Evolutionary conservation across 345 rosid genomes (phyloP).

Genomic region (Eucalyptus lansdowneana): DNA sequence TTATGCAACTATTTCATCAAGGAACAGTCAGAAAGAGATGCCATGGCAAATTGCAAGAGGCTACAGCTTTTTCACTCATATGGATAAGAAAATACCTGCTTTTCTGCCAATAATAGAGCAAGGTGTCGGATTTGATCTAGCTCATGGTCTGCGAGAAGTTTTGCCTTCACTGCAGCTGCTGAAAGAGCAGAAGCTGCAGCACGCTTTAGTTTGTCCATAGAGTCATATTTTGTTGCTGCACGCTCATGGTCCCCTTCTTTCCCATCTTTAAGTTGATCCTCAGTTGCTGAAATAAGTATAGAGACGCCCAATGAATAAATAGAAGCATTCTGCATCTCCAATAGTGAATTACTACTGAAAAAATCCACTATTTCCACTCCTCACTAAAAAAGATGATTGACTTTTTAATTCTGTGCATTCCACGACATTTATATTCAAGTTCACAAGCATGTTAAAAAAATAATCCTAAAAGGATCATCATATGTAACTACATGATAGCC

Average conservation of each 20-base stretch:
- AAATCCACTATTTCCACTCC: background rate
- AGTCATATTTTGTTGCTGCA: conserved; percentile 33
- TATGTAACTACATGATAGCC: background rate
- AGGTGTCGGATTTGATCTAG: conserved; percentile 80
- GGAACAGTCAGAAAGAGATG: background rate
- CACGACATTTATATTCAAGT: background rate
- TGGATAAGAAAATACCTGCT: conserved; percentile 42
- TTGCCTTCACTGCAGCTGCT: conserved; percentile 97
- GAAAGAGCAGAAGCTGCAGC: conserved; percentile 77
- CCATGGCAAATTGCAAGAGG: background rate
- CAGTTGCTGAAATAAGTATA: background rate
- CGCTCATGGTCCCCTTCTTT: conserved; percentile 24
- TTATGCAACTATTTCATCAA: conserved; percentile 53
- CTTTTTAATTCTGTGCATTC: background rate
- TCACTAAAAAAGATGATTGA: background rate
- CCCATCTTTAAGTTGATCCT: conserved; percentile 14
- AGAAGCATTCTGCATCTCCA: background rate
- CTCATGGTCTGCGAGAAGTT: conserved; percentile 71
- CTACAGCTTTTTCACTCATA: background rate
- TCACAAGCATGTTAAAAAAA: background rate
- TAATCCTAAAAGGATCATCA: background rate
- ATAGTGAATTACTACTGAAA: background rate
- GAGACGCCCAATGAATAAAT: background rate
- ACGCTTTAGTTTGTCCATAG: conserved; percentile 51
- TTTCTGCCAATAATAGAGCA: conserved; percentile 58